A percentile compares a stretch with the other conserved stretches of the same genome.
phyloP scores from a whole-genome alignment of 352 stramenopile species.

The Phytophthora pistaciae region DNA sequence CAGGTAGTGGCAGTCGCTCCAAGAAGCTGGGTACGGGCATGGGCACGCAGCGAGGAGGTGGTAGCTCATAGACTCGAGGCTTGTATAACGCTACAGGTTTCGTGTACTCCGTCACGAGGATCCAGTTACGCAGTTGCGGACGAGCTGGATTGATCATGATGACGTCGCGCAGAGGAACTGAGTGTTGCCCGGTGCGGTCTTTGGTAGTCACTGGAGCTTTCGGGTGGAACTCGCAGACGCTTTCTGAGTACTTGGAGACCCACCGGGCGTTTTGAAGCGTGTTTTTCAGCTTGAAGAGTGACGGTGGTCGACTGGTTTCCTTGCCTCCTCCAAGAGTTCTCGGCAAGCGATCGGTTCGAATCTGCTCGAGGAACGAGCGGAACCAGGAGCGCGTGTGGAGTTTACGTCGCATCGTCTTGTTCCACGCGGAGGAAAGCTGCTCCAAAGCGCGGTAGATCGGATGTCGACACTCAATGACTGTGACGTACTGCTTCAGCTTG shows the following conservation, averaged over 20 bases:
- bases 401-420: constrained; percentile 90
- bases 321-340: constrained; percentile 30
- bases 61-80: constrained; percentile 86
- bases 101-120: constrained; percentile 72
- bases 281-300: constrained; percentile 86
- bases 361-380: constrained; percentile 89
- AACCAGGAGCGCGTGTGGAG: constrained; percentile 91
- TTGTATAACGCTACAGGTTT: constrained; percentile 81
- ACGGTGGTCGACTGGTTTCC: constrained; percentile 43
- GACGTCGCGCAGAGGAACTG: constrained; percentile 40
- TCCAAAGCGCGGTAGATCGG: constrained; percentile 90
- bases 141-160: constrained; percentile 72
- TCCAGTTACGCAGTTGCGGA: constrained; percentile 65
- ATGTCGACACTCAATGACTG: constrained; percentile 90
- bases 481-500: constrained; percentile 89
- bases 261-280: constrained; percentile 82
- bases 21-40: constrained; percentile 85
- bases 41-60: constrained; percentile 83
- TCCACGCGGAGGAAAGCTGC: constrained; percentile 66
- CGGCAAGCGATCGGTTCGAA: constrained; percentile 70
- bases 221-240: constrained; percentile 70
- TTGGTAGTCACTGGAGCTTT: constrained; percentile 86
- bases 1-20: constrained; percentile 75
- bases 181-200: constrained; percentile 51
- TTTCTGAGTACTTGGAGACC: constrained; percentile 71